Percentiles rank a stretch among this genome's conserved stretches.
These are phyloP conservation scores for Magnolia officinalis DNA, from an alignment of 164 flowering plant species.

Conservation along the genomic window DNA sequence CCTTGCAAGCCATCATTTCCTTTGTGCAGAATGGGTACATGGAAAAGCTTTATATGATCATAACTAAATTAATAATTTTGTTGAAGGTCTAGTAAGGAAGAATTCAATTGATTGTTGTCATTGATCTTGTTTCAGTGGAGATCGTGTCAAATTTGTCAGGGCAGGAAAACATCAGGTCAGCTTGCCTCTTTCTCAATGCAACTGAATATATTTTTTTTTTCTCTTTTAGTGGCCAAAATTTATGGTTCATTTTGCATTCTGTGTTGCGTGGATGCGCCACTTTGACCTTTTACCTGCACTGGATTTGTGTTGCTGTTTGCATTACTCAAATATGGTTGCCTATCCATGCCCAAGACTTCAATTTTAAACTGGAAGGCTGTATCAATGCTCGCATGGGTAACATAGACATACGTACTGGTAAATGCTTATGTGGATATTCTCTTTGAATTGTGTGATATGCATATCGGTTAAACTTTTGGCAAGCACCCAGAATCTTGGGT, in stretches of 20 bases:
- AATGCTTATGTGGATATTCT: neutral
- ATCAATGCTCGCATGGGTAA: neutral
- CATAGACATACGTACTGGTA: neutral
- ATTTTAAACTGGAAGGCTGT: neutral
- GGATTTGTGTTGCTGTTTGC: neutral
- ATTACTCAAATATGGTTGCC: neutral
- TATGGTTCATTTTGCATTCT: neutral
- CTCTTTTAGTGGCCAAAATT: neutral
- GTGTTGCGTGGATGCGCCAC: neutral
- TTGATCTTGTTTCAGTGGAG: conserved; percentile 59
- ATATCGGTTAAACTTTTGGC: too few relatives aligned
- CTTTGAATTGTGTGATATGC: neutral
- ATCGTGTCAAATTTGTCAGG: conserved; percentile 73
- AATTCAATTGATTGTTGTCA: conserved; percentile 13
- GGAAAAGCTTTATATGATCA: neutral
- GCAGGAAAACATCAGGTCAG: conserved; percentile 98
- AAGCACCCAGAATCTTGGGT: too few relatives aligned
- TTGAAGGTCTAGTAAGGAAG: neutral
- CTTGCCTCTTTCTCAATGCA: neutral
- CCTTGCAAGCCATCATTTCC: conserved; percentile 95
- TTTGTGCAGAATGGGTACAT: conserved; percentile 96
- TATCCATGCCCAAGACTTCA: neutral
- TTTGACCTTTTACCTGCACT: neutral
- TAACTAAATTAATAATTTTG: neutral
- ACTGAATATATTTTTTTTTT: too few relatives aligned